Evolutionary conservation across 2,329 filamentous ascomycete species (phyloP).

Genomic region (Talaromyces rugulosus): DNA sequence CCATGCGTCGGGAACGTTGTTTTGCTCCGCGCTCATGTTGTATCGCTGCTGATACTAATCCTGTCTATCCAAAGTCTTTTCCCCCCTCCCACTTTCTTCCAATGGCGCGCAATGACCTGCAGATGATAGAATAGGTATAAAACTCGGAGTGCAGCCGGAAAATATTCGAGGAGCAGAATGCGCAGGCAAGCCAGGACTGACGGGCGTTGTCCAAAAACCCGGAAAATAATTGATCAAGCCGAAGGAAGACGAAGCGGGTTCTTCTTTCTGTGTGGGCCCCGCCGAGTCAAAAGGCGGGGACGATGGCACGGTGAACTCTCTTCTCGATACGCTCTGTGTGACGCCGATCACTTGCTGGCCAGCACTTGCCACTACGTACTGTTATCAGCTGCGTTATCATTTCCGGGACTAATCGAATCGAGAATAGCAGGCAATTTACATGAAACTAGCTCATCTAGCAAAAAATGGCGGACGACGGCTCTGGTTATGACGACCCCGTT

Average conservation of each 20-base stretch:
- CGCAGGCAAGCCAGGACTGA: neutral
- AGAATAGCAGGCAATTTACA: no score
- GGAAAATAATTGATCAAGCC: neutral
- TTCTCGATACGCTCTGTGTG: neutral
- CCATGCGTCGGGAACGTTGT: conserved; percentile 72
- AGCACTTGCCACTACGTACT: no score
- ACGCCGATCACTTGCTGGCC: neutral
- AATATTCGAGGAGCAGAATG: neutral
- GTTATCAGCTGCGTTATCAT: no score
- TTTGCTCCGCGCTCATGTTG: conserved; percentile 43
- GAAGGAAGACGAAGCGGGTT: neutral
- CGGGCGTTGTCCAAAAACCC: neutral
- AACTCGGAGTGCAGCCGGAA: neutral
- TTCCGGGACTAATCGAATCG: no score
- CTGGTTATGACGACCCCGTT: neutral
- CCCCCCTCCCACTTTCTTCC: neutral
- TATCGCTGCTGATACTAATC: neutral
- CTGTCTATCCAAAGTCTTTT: neutral
- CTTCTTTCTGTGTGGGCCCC: neutral
- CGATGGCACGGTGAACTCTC: neutral
- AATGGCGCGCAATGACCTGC: neutral
- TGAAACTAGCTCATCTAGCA: no score
- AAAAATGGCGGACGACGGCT: no score
- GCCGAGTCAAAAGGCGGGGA: neutral
- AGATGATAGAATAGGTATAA: neutral